Conservation (phyloP, 768 basidiomycete genomes). For the Russula sp. region DNA sequence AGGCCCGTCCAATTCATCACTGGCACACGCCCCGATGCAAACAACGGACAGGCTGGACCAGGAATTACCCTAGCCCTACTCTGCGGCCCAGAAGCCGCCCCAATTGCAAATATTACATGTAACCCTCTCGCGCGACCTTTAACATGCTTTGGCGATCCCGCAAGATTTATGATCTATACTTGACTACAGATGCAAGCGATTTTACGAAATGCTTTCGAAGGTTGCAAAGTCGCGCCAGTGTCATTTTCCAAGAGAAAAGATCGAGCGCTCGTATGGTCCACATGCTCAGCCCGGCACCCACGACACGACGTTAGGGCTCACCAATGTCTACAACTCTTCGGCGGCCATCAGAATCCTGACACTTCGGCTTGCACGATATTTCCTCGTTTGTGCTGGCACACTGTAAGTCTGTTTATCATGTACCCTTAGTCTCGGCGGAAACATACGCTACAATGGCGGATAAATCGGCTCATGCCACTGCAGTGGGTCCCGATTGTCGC, state of each 20-base stretch:
- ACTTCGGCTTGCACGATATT: not conserved
- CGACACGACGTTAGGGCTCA: not conserved
- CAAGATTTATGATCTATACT: not conserved
- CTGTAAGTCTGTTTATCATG: not conserved
- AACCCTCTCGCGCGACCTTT: too few relatives aligned
- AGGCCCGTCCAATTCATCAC: too few relatives aligned
- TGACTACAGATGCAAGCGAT: not conserved
- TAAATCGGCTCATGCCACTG: not conserved
- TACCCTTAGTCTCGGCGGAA: not conserved
- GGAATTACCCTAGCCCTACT: too few relatives aligned
- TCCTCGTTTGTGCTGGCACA: too few relatives aligned
- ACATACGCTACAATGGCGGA: too few relatives aligned
- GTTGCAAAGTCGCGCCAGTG: not conserved
- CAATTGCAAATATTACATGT: not conserved
- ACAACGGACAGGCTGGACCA: too few relatives aligned
- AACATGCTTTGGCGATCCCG: too few relatives aligned
- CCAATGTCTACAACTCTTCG: not conserved
- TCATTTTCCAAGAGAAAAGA: not conserved
- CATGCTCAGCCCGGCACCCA: not conserved
- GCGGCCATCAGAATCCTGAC: not conserved
- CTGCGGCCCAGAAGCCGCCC: too few relatives aligned
- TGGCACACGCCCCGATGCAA: too few relatives aligned
- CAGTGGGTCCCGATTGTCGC: not conserved
- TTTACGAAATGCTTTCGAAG: not conserved
- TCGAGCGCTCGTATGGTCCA: not conserved